Base-by-base conservation (phyloP, 73 alveolate species). In the Effrenium voratum region DNA sequence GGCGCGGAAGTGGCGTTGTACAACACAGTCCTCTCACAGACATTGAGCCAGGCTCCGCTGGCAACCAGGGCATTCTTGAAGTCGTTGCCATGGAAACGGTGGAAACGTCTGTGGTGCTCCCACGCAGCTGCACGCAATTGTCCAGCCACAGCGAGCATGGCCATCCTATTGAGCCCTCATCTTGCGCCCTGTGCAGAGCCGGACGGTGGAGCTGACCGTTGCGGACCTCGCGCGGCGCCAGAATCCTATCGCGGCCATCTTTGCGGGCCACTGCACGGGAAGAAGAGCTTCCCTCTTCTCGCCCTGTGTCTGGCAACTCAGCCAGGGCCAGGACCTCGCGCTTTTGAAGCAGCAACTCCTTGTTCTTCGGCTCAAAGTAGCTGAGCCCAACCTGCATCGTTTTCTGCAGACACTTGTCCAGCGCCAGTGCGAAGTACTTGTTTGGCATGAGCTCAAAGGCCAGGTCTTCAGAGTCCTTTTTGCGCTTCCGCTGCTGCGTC, bases 21-120 rank as follows among this genome's bases (percentile, higher is more conserved):
- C 66, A 52, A 19, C 10, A 19, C 66, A n/a, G n/a, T 36, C 34
- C 34, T 5, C 80, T 66, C 80, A 66, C 80, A 66, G 30, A 66
- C 41, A 36, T 19, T n/a, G 34, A n/a, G 41, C 80, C 80, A 66
- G 15, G 24, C 30, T 19, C 80, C 80, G 40, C 80, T 66, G 44
- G 10, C 15, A 12, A 28, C 41, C 43, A 28, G 80, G 30, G 80
- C 80, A 19, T 28, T 28, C 41, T 66, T 66, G 44, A 66, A n/a
- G 80, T 66, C 80, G 40, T 66, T 66, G 80, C 80, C 80, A n/a
- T 12, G 80, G 40, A 12, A 66, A 28, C 80, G 80, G 40, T 66
- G 80, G 80, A 6, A 66, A 13, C 80, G 40, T 19, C 44, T 19
- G 40, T 66, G 40, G 80, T 66, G 80, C 44, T 66, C 44, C 80